phyloP scores from a whole-genome alignment of 176 grass and related monocot species.

The Chloris gayana region DNA sequence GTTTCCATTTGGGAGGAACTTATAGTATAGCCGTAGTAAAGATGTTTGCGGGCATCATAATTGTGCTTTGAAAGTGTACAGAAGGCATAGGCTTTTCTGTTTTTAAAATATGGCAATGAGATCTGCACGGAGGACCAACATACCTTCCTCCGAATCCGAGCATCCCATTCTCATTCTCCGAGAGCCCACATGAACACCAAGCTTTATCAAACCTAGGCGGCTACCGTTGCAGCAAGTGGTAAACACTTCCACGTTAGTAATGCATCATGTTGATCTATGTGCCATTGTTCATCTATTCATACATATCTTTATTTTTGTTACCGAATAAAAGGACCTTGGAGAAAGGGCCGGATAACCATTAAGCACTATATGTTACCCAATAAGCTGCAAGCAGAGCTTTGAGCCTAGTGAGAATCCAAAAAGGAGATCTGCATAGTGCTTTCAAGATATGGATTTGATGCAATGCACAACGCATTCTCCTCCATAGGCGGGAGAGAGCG shows the following conservation, averaged over 20 bases:
- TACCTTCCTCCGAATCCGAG: constrained; percentile 31
- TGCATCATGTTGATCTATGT: not conserved
- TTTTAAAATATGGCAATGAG: constrained; percentile 30
- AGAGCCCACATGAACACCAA: constrained; percentile 45
- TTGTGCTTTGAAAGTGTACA: constrained; percentile 19
- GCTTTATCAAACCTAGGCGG: constrained; percentile 2
- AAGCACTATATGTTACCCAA: constrained; percentile 26
- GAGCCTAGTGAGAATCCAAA: constrained; percentile 51
- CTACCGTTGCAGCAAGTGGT: not conserved
- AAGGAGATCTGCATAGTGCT: constrained; percentile 68
- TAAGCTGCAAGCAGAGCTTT: constrained; percentile 42
- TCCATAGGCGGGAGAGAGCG: not conserved
- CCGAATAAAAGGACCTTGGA: not conserved
- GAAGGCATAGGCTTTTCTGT: constrained; percentile 33
- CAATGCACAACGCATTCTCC: constrained; percentile 35
- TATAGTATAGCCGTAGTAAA: not conserved
- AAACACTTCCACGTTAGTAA: not conserved
- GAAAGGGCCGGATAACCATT: constrained; percentile 20
- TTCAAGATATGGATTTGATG: constrained; percentile 61
- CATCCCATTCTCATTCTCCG: constrained; percentile 47
- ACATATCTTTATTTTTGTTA: constrained; percentile 4
- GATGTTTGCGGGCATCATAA: constrained; percentile 12
- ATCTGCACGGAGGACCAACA: constrained; percentile 31
- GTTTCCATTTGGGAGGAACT: not conserved
- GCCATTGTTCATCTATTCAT: not conserved